A percentile compares a stretch with the other conserved stretches of the same genome.
phyloP scores from a whole-genome alignment of 164 flowering plant species.

The Buxus sempervirens region DNA sequence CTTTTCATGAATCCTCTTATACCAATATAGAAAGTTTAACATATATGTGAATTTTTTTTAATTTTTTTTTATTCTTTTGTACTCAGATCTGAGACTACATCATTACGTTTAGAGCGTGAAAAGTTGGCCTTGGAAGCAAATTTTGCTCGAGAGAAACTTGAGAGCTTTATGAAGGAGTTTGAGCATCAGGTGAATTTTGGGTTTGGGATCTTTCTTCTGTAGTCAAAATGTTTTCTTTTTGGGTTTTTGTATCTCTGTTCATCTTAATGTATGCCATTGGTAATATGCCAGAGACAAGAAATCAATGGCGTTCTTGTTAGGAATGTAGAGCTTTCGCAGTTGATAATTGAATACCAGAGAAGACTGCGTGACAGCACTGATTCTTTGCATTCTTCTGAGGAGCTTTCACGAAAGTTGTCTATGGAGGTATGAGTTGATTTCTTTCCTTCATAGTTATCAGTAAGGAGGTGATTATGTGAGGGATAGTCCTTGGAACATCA shows the following conservation, averaged over 20 bases:
- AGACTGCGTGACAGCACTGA: conserved; percentile 76
- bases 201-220: not conserved
- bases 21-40: too few species aligned
- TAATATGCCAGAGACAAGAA: conserved; percentile 55
- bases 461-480: too few species aligned
- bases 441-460: too few species aligned
- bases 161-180: conserved; percentile 54
- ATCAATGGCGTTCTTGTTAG: conserved; percentile 52
- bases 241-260: not conserved
- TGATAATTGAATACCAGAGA: conserved; percentile 73
- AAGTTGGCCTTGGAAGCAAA: conserved; percentile 59
- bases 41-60: too few species aligned
- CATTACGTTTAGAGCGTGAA: conserved; percentile 57
- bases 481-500: too few species aligned
- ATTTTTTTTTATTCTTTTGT: not conserved
- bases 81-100: conserved; percentile 42
- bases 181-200: conserved; percentile 50
- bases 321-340: conserved; percentile 84
- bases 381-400: conserved; percentile 57
- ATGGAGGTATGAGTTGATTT: conserved; percentile 85
- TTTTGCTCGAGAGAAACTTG: conserved; percentile 59
- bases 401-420: conserved; percentile 61
- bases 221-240: not conserved
- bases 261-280: not conserved
- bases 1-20: too few species aligned